These are phyloP conservation scores for Antitrichia curtipendula DNA, from an alignment of 225 moss, liverwort and hornwort genomes.

Conservation along the genomic window DNA sequence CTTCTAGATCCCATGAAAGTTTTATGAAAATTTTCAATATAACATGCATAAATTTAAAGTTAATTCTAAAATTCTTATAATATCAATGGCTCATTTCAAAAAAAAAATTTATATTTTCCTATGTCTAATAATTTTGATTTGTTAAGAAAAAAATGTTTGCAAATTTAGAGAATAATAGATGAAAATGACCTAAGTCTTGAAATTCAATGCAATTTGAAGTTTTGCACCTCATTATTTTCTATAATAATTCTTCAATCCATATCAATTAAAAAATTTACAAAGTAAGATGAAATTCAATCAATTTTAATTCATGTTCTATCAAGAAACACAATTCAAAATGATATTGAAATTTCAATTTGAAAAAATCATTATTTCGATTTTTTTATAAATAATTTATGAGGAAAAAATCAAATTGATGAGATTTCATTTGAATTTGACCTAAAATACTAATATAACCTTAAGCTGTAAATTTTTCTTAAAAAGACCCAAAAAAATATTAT, in stretches of 20 bases:
- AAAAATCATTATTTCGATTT: too few relatives aligned
- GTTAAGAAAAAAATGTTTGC: background rate
- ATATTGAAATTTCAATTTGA: too few relatives aligned
- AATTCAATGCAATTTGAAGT: background rate
- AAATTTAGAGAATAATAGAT: background rate
- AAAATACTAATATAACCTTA: background rate
- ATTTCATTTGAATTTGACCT: background rate
- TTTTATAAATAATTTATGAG: background rate
- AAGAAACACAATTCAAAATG: too few relatives aligned
- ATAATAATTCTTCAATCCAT: too few relatives aligned
- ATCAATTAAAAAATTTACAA: too few relatives aligned
- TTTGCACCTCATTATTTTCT: background rate
- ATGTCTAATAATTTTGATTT: background rate
- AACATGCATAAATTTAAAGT: background rate
- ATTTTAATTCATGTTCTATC: background rate
- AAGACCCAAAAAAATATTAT: background rate
- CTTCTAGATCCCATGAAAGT: background rate
- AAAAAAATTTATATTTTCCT: accelerated
- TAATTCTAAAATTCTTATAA: background rate
- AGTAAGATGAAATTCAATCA: background rate
- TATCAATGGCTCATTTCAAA: background rate
- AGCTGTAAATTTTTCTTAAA: background rate
- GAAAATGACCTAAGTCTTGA: background rate
- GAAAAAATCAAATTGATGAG: background rate
- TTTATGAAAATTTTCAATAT: background rate